These are phyloP conservation scores for Penicillium frequentans DNA, from an alignment of 2,329 filamentous ascomycete species.

Conservation along the genomic window DNA sequence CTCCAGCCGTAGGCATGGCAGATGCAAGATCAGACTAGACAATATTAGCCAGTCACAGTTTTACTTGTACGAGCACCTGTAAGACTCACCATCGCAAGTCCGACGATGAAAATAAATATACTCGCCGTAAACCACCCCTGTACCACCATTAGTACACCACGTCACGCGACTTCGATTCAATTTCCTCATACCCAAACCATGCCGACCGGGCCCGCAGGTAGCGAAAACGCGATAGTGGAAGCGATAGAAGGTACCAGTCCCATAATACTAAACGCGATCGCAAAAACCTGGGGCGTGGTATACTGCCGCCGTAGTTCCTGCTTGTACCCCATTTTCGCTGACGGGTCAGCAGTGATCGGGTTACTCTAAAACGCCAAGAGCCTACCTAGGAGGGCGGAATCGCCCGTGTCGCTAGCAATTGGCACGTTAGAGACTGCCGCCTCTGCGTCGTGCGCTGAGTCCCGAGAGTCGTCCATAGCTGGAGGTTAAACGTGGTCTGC, in stretches of 20 bases:
- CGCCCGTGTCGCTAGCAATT: conserved; percentile 19
- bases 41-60: background rate
- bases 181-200: conserved; percentile 58
- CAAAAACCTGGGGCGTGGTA: conserved; percentile 63
- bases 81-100: conserved; percentile 57
- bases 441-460: background rate
- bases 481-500: background rate
- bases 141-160: background rate
- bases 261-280: conserved; percentile 62
- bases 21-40: conserved; percentile 51
- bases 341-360: background rate
- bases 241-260: conserved; percentile 62
- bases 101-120: conserved; percentile 48
- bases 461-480: background rate
- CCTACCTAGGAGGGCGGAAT: conserved; percentile 28
- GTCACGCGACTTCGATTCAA: background rate
- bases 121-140: conserved; percentile 17
- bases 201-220: conserved; percentile 60
- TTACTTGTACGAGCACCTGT: conserved; percentile 16
- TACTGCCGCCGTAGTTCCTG: conserved; percentile 64
- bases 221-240: conserved; percentile 58
- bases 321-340: conserved; percentile 51
- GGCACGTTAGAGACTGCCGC: background rate
- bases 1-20: conserved; percentile 60
- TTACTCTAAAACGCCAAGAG: background rate